Conservation (phyloP, 1,284 basidiomycete species). For the Marasmius oreades region DNA sequence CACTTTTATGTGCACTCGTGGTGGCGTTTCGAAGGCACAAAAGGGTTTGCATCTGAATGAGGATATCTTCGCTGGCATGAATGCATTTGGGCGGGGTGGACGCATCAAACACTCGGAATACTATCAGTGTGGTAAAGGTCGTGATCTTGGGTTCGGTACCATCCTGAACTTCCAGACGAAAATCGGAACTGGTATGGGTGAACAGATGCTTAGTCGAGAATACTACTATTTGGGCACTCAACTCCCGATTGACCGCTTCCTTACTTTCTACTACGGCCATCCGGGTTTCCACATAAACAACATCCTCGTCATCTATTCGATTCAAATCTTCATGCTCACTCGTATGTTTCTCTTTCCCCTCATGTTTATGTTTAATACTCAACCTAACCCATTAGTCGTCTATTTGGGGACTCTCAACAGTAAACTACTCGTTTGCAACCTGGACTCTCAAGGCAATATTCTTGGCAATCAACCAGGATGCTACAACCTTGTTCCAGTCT, state of each 20-base stretch:
- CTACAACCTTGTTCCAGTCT: constrained; percentile 92
- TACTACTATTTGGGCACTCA: constrained; percentile 99
- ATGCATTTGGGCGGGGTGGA: constrained; percentile 95
- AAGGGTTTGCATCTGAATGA: constrained; percentile 99
- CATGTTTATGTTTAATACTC: constrained; percentile 14
- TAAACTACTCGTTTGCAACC: constrained; percentile 81
- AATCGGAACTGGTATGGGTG: constrained; percentile 99
- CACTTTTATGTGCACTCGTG: constrained; percentile 97
- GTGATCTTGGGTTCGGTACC: constrained; percentile 99
- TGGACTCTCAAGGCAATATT: constrained; percentile 77
- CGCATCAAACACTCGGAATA: constrained; percentile 99
- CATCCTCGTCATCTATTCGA: constrained; percentile 95
- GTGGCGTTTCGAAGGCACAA: constrained; percentile 98
- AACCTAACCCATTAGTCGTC: constrained; percentile 49
- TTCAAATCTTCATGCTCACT: constrained; percentile 93
- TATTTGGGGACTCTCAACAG: constrained; percentile 95
- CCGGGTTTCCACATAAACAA: constrained; percentile 99
- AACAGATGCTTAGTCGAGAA: constrained; percentile 99
- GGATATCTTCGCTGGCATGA: constrained; percentile 99
- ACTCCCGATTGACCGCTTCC: constrained; percentile 95
- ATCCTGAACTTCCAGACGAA: constrained; percentile 99
- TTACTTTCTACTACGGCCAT: constrained; percentile 99
- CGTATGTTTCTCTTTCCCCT: constrained; percentile 44
- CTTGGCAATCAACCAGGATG: constrained; percentile 83
- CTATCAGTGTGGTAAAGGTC: constrained; percentile 98